Base-by-base conservation (phyloP, 1,284 basidiomycete genomes). In the Tilletia walkeri region DNA sequence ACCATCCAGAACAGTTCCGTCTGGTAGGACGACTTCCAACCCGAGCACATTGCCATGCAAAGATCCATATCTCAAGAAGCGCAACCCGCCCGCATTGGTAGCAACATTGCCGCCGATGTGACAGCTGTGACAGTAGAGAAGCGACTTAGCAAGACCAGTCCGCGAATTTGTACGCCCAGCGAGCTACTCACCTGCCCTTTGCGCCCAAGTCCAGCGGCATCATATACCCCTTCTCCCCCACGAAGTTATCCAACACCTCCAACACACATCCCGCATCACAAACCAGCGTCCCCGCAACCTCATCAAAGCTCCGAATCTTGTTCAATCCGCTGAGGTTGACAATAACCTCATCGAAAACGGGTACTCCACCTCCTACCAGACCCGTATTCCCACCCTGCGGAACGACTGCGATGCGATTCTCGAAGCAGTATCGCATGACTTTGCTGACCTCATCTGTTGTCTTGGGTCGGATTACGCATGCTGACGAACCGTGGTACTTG, bases 321-420 rank as follows among this genome's bases (percentile, higher is more conserved):
- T 89, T 90, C 89, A 99, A 89, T 79, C 91, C 92, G 39, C 90
- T 80, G 50, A 97, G 87, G 72, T 88, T 94, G 70, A 99, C 85
- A 67, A 99, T 88, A 71, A 99, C 85, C 85, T 99, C 96, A 83
- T 96, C 92, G 75, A 89, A 87, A 18, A 95, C 85, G 0, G 96
- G 95, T 10, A 97, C 92, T 72, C 94, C 90, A 24, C 96, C 96
- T n/a, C 96, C 88, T 38, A 99, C 96, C 10, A 99, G 88, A 30
- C 96, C 96, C 0, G 96, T 99, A 86, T 99, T 99, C 39, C 96
- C 96, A 66, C 96, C 95, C 85, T 99, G 96, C 0, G 96, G 96
- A 0, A 97, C 94, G 65, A 99, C 89, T 24, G 91, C 82, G 9
- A 84, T 73, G 66, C 76, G 74, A 38, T 79, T 76, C 48, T 72